Evolutionary conservation across 2,329 filamentous ascomycete genomes (phyloP).

Genomic region (Ascochyta lentis): DNA sequence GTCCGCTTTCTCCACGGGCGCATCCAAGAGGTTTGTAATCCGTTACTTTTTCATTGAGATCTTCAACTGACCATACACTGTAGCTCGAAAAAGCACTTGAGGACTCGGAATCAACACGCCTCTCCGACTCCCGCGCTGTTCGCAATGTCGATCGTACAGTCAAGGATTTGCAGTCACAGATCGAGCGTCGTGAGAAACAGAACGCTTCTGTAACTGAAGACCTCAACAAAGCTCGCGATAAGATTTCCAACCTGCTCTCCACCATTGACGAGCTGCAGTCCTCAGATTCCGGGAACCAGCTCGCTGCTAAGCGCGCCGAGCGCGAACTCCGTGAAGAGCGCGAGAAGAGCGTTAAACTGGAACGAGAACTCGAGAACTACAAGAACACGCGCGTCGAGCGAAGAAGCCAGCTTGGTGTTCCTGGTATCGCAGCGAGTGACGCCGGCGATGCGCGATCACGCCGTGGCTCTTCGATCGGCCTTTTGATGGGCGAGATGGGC

Average conservation of each 20-base stretch:
- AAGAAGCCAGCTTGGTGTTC: conserved; percentile 44
- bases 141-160: conserved; percentile 94
- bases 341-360: conserved; percentile 80
- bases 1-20: conserved; percentile 93
- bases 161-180: conserved; percentile 89
- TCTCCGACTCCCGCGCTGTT: conserved; percentile 81
- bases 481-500: conserved; percentile 47
- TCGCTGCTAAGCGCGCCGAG: conserved; percentile 84
- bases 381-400: conserved; percentile 74
- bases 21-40: conserved; percentile 82
- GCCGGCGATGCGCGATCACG: conserved; percentile 51
- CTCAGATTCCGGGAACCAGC: conserved; percentile 80
- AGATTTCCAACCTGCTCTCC: conserved; percentile 84
- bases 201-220: conserved; percentile 83
- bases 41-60: neutral
- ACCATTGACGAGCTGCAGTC: conserved; percentile 95
- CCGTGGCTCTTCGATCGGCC: conserved; percentile 53
- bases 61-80: conserved; percentile 21
- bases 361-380: conserved; percentile 85
- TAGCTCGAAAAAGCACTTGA: conserved; percentile 90
- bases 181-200: conserved; percentile 91
- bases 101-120: conserved; percentile 77
- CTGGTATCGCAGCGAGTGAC: conserved; percentile 50
- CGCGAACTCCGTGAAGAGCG: conserved; percentile 87
- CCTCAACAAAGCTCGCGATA: conserved; percentile 83